Evolutionary conservation across 148 eudicot genomes (phyloP).

Genomic region (Diospyros kaki): DNA sequence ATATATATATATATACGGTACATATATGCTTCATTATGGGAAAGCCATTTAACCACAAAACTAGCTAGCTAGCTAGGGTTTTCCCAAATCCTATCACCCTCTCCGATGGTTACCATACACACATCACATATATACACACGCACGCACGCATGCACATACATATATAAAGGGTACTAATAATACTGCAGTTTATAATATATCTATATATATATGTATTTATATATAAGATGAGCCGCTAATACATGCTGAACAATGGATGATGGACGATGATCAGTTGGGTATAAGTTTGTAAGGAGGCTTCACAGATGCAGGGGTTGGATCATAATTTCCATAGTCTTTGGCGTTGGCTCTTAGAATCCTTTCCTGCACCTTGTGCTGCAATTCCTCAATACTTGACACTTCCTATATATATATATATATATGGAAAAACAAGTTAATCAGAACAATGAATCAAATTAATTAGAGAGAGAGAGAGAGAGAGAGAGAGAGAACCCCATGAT

Average conservation of each 20-base stretch:
- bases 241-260: background rate
- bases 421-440: background rate
- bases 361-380: slow-evolving; percentile 9
- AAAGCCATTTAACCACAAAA: too few species aligned
- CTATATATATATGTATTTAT: background rate
- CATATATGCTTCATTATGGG: too few species aligned
- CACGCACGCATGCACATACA: too few species aligned
- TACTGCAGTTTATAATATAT: background rate
- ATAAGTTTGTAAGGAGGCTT: slow-evolving; percentile 26
- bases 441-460: background rate
- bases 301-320: slow-evolving; percentile 20
- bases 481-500: slow-evolving; percentile 14
- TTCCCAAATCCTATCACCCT: too few species aligned
- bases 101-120: too few species aligned
- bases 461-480: background rate
- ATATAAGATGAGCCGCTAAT: too few species aligned
- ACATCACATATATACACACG: too few species aligned
- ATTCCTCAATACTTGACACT: background rate
- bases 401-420: background rate
- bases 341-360: slow-evolving; percentile 21
- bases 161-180: too few species aligned
- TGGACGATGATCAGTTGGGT: slow-evolving; percentile 15
- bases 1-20: too few species aligned
- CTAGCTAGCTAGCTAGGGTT: too few species aligned
- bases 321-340: slow-evolving; percentile 26